Evolutionary conservation across 1,284 basidiomycete species (phyloP).

Genomic region (Trichosporon faecale): DNA sequence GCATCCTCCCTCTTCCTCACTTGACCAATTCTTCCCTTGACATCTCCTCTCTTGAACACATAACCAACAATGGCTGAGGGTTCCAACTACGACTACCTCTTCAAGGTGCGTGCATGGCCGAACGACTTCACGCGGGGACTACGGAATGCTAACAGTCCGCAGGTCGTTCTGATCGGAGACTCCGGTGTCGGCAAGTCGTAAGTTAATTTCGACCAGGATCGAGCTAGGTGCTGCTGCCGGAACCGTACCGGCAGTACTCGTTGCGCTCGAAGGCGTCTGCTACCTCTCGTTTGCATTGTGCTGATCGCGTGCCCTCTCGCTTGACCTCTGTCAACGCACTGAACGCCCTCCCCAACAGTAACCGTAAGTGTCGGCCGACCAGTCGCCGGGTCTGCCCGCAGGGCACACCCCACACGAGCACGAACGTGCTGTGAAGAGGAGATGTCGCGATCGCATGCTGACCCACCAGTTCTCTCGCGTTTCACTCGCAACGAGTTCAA

Average conservation of each 20-base stretch:
- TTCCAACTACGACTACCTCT: constrained; percentile 91
- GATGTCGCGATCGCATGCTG: not conserved
- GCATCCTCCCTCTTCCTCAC: constrained; percentile 5
- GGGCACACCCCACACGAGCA: not conserved
- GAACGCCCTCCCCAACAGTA: constrained; percentile 34
- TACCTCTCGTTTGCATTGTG: not conserved
- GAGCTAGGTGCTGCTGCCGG: not conserved
- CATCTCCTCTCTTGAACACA: not conserved
- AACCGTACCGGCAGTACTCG: not conserved
- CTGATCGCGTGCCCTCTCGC: constrained; percentile 11
- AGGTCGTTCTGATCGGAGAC: constrained; percentile 98
- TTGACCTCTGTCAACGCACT: not conserved
- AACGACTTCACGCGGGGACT: not conserved
- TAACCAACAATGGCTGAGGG: constrained; percentile 67
- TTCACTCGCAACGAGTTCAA: constrained; percentile 99
- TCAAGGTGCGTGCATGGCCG: constrained; percentile 67
- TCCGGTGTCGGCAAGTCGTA: constrained; percentile 95
- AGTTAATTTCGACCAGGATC: constrained; percentile 29
- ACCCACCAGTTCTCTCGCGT: constrained; percentile 62
- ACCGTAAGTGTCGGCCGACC: constrained; percentile 43
- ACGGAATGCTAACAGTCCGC: constrained; percentile 10
- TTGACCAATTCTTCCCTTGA: not conserved
- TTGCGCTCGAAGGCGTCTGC: not conserved
- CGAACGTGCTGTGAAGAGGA: not conserved
- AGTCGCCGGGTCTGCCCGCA: not conserved